phyloP scores from a whole-genome alignment of 2,329 filamentous ascomycete species.

The Penicillium sp. region DNA sequence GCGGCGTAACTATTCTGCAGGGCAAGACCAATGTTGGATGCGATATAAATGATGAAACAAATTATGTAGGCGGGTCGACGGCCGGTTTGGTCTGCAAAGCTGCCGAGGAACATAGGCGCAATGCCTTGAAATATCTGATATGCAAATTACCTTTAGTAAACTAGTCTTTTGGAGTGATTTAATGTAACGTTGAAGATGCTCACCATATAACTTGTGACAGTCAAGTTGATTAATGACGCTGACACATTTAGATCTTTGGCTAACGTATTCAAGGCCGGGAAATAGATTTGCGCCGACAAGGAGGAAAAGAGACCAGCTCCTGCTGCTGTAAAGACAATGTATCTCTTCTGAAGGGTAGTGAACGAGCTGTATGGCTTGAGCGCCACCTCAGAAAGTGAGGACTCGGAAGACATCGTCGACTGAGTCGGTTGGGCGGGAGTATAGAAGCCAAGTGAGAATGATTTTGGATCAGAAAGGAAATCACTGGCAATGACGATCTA shows the following conservation, averaged over 20 bases:
- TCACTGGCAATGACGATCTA: too few species aligned
- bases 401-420: conserved; percentile 6
- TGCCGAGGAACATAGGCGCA: conserved; percentile 44
- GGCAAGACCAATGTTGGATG: conserved; percentile 38
- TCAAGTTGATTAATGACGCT: conserved; percentile 26
- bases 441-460: not conserved
- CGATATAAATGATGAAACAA: conserved; percentile 39
- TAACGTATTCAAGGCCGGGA: conserved; percentile 33
- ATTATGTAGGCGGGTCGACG: conserved; percentile 44
- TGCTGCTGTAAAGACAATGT: conserved; percentile 35
- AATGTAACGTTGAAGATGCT: not conserved
- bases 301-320: conserved; percentile 38
- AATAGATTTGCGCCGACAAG: conserved; percentile 38
- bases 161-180: too few species aligned
- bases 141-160: not conserved
- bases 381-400: conserved; percentile 3
- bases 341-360: conserved; percentile 19
- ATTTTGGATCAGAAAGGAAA: not conserved
- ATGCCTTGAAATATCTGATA: conserved; percentile 31
- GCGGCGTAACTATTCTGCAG: conserved; percentile 34
- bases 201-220: conserved; percentile 32
- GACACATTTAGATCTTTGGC: conserved; percentile 27
- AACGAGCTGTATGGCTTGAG: conserved; percentile 11
- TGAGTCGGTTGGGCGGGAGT: not conserved
- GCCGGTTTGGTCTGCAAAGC: conserved; percentile 43